phyloP scores from a whole-genome alignment of 805 yeast genomes.

The Barnettozyma botsteinii region DNA sequence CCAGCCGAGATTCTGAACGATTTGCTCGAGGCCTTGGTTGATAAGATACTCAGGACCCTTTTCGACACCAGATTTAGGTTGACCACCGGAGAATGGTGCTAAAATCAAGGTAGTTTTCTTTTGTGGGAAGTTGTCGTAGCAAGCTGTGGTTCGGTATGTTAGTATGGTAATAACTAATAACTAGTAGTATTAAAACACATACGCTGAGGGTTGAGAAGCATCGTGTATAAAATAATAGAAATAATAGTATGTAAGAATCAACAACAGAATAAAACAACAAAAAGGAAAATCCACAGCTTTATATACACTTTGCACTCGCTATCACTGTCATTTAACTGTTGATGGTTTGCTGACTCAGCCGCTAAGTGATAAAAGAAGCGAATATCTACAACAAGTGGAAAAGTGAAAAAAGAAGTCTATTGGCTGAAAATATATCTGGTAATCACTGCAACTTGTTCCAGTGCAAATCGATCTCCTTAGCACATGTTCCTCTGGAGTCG shows the following conservation, averaged over 20 bases:
- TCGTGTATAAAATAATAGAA: neutral
- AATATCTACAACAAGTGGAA: neutral
- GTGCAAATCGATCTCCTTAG: conserved; percentile 37
- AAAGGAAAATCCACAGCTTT: no score
- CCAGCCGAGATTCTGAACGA: conserved; percentile 73
- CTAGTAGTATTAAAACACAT: neutral
- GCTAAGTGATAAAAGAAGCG: conserved; percentile 25
- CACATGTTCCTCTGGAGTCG: conserved; percentile 45
- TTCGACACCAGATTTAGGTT: conserved; percentile 90
- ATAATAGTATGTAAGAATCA: neutral
- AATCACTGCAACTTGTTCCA: conserved; percentile 19
- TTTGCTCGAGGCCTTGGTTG: conserved; percentile 61
- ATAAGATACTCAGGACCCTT: conserved; percentile 82
- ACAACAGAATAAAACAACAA: neutral
- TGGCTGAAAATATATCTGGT: no score
- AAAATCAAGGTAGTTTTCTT: conserved; percentile 63
- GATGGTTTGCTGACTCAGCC: neutral
- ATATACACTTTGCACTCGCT: conserved; percentile 18
- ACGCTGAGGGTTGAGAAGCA: neutral
- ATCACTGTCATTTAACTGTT: conserved; percentile 23
- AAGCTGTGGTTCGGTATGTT: conserved; percentile 14
- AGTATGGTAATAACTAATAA: no score
- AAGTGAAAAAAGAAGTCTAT: no score
- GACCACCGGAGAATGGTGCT: conserved; percentile 97
- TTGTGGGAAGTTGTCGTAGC: conserved; percentile 49